Conservation (phyloP, 495 filamentous ascomycete species). For the Penicillium subrubescens region DNA sequence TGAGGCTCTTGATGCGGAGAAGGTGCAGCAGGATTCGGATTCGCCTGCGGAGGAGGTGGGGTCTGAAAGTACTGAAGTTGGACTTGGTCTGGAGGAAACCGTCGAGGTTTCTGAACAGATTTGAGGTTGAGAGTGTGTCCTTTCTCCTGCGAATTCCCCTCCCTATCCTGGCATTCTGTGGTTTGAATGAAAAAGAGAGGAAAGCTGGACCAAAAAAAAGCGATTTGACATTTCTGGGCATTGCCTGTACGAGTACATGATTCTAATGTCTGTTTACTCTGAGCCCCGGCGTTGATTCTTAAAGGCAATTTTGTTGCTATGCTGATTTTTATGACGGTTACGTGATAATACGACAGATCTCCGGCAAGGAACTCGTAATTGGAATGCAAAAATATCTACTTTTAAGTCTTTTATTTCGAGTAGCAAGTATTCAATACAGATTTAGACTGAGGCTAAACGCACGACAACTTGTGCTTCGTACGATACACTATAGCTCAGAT, state of each 20-base stretch:
- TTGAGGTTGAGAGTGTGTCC: background rate
- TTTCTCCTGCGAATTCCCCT: background rate
- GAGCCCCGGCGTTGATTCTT: background rate
- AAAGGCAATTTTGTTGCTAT: background rate
- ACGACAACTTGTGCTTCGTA: too few relatives aligned
- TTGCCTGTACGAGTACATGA: slow-evolving; percentile 16
- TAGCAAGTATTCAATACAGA: too few relatives aligned
- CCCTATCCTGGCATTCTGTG: background rate
- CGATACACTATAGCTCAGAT: too few relatives aligned
- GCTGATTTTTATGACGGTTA: background rate
- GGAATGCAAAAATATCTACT: background rate
- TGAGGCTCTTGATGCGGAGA: slow-evolving; percentile 62
- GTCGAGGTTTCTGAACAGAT: background rate
- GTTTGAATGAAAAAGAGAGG: background rate
- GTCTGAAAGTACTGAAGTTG: background rate
- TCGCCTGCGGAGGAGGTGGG: background rate
- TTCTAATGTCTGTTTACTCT: slow-evolving; percentile 3
- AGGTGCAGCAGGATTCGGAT: slow-evolving; percentile 15
- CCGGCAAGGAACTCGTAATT: background rate
- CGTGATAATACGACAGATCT: slow-evolving; percentile 3
- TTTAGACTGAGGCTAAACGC: too few relatives aligned
- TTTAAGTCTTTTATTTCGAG: too few relatives aligned
- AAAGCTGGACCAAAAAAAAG: background rate
- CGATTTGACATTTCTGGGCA: background rate
- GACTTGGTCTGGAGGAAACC: background rate